Evolutionary conservation across 306 rosid genomes (phyloP).

Genomic region (Inga oerstediana): DNA sequence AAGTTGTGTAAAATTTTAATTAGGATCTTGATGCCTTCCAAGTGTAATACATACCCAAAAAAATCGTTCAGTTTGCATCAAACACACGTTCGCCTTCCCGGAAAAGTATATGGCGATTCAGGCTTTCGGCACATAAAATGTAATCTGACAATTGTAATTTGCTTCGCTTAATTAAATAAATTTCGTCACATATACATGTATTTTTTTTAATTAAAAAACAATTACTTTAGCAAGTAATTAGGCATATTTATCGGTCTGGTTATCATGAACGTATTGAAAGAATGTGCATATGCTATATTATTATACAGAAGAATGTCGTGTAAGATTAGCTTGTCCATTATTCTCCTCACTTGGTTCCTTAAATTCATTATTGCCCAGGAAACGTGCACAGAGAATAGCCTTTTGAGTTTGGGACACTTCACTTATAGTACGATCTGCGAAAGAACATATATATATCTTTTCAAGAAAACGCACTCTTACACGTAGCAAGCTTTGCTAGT

Average conservation of each 20-base stretch:
- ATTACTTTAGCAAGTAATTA: not conserved
- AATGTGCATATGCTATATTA: not conserved
- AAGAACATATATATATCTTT: constrained; percentile 20
- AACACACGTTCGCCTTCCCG: not conserved
- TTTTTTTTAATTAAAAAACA: not conserved
- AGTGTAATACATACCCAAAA: not conserved
- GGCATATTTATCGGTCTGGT: not conserved
- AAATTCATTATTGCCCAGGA: constrained; percentile 24
- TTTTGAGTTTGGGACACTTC: constrained; percentile 23
- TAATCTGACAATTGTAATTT: not conserved
- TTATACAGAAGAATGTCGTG: not conserved
- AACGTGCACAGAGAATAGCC: constrained; percentile 14
- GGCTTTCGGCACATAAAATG: not conserved
- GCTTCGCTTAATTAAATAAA: too few relatives aligned
- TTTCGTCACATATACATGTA: not conserved
- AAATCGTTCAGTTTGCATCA: not conserved
- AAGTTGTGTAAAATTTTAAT: not conserved
- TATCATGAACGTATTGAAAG: not conserved
- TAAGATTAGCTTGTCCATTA: not conserved
- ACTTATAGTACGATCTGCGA: not conserved
- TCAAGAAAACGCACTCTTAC: not conserved
- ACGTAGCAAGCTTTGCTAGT: not conserved
- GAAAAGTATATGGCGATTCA: not conserved
- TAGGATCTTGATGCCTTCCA: constrained; percentile 38
- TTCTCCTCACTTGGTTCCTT: constrained; percentile 8